These are phyloP conservation scores for Solanum medicagineum DNA, from an alignment of 257 asterid genomes.

Conservation along the genomic window DNA sequence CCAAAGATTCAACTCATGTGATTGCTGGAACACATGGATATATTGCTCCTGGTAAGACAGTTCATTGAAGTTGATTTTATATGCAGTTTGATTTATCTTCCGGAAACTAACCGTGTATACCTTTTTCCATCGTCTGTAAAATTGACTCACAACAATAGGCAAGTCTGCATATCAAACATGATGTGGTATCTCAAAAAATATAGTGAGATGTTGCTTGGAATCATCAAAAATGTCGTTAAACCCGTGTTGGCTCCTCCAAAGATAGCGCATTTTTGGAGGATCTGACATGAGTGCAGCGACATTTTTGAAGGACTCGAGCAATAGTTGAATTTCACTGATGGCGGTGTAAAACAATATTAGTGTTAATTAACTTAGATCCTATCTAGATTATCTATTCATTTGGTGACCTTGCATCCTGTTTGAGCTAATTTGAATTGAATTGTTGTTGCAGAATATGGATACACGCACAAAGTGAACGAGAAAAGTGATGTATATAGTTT, in stretches of 20 bases:
- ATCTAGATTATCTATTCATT: neutral
- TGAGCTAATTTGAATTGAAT: neutral
- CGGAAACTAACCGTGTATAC: neutral
- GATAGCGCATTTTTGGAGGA: neutral
- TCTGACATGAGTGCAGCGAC: neutral
- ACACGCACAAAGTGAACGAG: conserved; percentile 59
- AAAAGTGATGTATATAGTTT: conserved; percentile 87
- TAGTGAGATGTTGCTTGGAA: neutral
- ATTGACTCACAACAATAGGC: neutral
- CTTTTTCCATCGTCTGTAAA: neutral
- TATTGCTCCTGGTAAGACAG: conserved; percentile 72
- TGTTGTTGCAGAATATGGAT: conserved; percentile 59
- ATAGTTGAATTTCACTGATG: neutral
- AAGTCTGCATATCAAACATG: neutral
- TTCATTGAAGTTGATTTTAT: neutral
- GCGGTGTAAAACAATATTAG: neutral
- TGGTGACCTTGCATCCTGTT: neutral
- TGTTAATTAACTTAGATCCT: neutral
- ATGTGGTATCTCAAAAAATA: neutral
- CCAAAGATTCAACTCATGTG: conserved; percentile 47
- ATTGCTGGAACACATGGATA: conserved; percentile 91
- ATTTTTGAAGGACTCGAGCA: neutral
- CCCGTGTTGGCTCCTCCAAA: neutral
- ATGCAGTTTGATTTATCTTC: neutral
- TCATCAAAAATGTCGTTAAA: neutral